These are phyloP conservation scores for Graphilbum fragrans DNA, from an alignment of 2,329 filamentous ascomycete genomes.

Conservation along the genomic window DNA sequence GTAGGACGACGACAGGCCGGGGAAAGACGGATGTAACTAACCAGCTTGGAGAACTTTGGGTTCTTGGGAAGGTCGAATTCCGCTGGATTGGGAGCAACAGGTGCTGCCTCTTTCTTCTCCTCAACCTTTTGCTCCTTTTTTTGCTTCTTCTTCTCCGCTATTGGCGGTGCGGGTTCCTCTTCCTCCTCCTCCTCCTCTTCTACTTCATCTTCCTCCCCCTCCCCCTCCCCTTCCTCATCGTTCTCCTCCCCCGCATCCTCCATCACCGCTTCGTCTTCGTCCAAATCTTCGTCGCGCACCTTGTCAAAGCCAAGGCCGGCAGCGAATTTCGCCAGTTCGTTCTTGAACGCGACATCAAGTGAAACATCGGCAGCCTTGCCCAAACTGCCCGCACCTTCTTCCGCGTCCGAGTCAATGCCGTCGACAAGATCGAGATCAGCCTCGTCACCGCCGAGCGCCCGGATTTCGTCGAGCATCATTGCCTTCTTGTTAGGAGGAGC, in stretches of 20 bases:
- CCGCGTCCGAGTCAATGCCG: constrained; percentile 38
- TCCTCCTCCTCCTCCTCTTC: constrained; percentile 22
- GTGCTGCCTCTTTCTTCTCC: constrained; percentile 18
- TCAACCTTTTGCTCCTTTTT: constrained; percentile 19
- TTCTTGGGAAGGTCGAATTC: constrained; percentile 8
- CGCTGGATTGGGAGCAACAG: neutral
- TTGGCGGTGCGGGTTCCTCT: constrained; percentile 12
- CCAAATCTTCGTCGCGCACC: constrained; percentile 25
- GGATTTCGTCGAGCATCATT: constrained; percentile 47
- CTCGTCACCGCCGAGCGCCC: constrained; percentile 52
- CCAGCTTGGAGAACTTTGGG: constrained; percentile 20
- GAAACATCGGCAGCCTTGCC: constrained; percentile 13
- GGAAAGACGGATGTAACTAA: constrained; percentile 18
- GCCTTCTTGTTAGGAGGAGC: constrained; percentile 10
- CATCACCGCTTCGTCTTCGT: constrained; percentile 21
- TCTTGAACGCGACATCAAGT: constrained; percentile 23
- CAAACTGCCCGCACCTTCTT: constrained; percentile 23
- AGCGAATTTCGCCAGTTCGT: constrained; percentile 40
- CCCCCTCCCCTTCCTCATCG: constrained; percentile 23
- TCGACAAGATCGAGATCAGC: constrained; percentile 50
- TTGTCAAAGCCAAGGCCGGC: constrained; percentile 35
- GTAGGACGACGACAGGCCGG: neutral
- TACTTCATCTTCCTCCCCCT: constrained; percentile 18
- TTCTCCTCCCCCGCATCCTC: constrained; percentile 17
- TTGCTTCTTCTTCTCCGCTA: constrained; percentile 8